Evolutionary conservation across 129 eudicot genomes (phyloP).

Genomic region (Gnaphalium uliginosum): DNA sequence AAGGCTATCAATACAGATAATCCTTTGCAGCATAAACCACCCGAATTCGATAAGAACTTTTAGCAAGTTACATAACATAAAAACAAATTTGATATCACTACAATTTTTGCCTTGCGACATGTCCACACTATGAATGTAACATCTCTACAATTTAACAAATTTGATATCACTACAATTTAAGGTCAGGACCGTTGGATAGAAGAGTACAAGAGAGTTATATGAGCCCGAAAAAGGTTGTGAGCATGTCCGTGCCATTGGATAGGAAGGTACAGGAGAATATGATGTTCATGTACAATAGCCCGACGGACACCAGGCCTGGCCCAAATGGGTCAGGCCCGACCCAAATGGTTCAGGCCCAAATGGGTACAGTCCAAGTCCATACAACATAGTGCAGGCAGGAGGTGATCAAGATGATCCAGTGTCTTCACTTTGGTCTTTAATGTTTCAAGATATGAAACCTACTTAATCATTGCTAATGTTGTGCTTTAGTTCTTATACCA

Average conservation of each 20-base stretch:
- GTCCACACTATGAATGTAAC: no score
- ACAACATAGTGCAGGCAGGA: constrained; percentile 27
- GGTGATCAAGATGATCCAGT: constrained; percentile 34
- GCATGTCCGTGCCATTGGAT: constrained; percentile 61
- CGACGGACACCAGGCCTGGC: constrained; percentile 27
- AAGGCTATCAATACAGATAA: no score
- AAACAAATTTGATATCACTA: no score
- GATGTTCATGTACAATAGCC: constrained; percentile 38
- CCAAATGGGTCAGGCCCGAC: constrained; percentile 31
- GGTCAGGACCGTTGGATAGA: constrained; percentile 65
- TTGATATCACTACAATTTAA: no score
- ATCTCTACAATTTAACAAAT: no score
- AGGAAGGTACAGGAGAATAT: constrained; percentile 43
- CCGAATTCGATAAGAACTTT: no score
- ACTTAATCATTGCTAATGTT: constrained; percentile 29
- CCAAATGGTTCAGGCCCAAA: constrained; percentile 17
- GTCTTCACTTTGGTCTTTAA: constrained; percentile 64
- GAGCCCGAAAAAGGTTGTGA: constrained; percentile 34
- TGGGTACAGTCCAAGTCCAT: constrained; percentile 44
- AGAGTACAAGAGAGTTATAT: constrained; percentile 31
- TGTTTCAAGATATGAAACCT: constrained; percentile 81
- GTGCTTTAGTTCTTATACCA: constrained; percentile 13
- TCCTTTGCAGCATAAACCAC: no score
- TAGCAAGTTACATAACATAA: no score
- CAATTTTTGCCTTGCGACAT: no score